Evolutionary conservation across 768 basidiomycete genomes (phyloP), one percentile per base, ranked within the genome.

Genomic region (Tylopilus balloui): DNA sequence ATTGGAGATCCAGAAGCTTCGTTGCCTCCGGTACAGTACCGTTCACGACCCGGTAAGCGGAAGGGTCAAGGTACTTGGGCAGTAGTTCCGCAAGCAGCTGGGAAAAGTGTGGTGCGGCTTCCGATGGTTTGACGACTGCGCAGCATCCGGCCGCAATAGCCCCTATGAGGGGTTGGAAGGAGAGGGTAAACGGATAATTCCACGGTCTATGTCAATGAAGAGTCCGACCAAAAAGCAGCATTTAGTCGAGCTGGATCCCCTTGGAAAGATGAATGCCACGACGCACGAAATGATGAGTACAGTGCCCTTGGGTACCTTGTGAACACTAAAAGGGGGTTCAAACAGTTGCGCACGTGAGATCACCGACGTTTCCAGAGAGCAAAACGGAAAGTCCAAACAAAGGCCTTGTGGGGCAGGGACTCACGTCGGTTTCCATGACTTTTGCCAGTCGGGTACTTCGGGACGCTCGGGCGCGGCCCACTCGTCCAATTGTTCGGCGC

Each of bases 101-200:
- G 0, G 80, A 73, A 48, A 70, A 72, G 35, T 73, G 65, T 0
- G 83, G 78, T 0, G 72, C 63, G 12, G 37, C 41, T 58, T 90
- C 88, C 8, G 86, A 87, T 0, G 78, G 76, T 59, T 90, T 89
- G 58, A 88, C 39, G 9, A 81, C 73, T 0, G 74, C 77, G n/a
- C 80, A 74, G 57, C 83, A 86, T 0, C 88, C 88, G 1, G 86
- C 86, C 0, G 85, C 74, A 42, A 91, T 84, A 1, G 88, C 88
- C 4, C 86, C 87, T 42, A 77, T 71, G 19, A 84, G 67, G 3
- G 86, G 84, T 32, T 76, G 75, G 6, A 86, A 62, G 5, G 59
- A 71, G 27, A 84, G 72, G 10, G 79, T 66, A 43, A 80, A 57
- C 0, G 84, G 84, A 55, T 79, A 86, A 57, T 86, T 86, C 81